A percentile compares a stretch with the other conserved stretches of the same genome.
Conservation (phyloP, 371 early-diverging fungal genomes). For the Phascolomyces articulosus region DNA sequence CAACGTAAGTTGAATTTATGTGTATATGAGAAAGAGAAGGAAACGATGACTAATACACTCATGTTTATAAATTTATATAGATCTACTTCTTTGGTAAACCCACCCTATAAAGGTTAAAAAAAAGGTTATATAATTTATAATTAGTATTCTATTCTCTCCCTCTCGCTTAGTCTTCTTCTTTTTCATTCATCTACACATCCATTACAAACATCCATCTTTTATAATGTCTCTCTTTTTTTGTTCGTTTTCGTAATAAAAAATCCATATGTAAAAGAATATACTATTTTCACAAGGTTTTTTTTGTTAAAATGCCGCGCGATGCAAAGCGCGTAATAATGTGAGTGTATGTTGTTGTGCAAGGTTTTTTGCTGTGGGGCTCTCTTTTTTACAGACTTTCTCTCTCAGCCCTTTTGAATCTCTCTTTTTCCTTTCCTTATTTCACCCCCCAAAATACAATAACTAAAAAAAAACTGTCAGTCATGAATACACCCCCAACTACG, state of each 20-base stretch:
- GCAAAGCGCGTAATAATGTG: no score
- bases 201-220: no score
- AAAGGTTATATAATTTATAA: neutral
- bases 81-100: neutral
- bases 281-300: no score
- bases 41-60: no score
- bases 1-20: slow-evolving; percentile 19
- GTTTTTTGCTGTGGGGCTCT: no score
- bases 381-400: neutral
- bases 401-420: neutral
- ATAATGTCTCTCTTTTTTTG: no score
- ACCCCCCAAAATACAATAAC: neutral
- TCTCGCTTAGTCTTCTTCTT: no score
- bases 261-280: no score
- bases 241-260: no score
- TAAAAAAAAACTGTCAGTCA: neutral
- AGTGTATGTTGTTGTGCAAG: no score
- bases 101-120: neutral
- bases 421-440: neutral
- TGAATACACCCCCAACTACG: slow-evolving; percentile 2
- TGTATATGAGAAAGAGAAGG: neutral
- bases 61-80: neutral
- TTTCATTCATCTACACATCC: no score
- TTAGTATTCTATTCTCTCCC: no score
- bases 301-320: slow-evolving; percentile 3